These are phyloP conservation scores for Areca catechu DNA, from an alignment of 176 grass and related monocot genomes.

Conservation along the genomic window DNA sequence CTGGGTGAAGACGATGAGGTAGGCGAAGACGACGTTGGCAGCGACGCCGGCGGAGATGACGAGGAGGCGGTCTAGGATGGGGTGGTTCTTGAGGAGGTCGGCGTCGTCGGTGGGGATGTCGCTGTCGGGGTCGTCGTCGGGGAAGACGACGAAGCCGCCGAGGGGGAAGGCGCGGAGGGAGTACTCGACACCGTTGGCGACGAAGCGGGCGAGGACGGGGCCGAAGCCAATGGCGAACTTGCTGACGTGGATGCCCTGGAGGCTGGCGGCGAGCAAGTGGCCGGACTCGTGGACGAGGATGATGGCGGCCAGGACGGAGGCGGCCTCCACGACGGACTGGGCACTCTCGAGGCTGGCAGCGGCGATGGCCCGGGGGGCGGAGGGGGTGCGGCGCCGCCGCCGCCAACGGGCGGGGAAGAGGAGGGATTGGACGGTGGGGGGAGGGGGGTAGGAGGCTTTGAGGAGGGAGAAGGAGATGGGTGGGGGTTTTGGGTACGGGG, in stretches of 20 bases:
- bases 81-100: slow-evolving; percentile 83
- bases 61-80: slow-evolving; percentile 69
- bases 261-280: slow-evolving; percentile 70
- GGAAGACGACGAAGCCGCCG: slow-evolving; percentile 90
- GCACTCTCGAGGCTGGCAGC: slow-evolving; percentile 37
- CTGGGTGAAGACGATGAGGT: slow-evolving; percentile 67
- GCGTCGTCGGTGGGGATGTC: slow-evolving; percentile 62
- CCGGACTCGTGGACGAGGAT: slow-evolving; percentile 84
- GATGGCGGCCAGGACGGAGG: slow-evolving; percentile 80
- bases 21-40: slow-evolving; percentile 82
- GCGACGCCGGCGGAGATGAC: slow-evolving; percentile 79
- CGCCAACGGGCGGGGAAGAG: not conserved
- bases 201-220: slow-evolving; percentile 60
- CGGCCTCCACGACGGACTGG: slow-evolving; percentile 59
- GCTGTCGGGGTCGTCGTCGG: slow-evolving; percentile 84
- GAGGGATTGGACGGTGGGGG: slow-evolving; percentile 5
- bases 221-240: slow-evolving; percentile 93
- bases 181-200: slow-evolving; percentile 75
- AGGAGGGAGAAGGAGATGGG: slow-evolving; percentile 6
- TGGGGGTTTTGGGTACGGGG: slow-evolving; percentile 25
- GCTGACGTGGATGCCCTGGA: slow-evolving; percentile 82
- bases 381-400: slow-evolving; percentile 12
- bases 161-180: slow-evolving; percentile 83
- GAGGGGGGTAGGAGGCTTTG: slow-evolving; percentile 9
- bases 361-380: not conserved